Conservation (phyloP, 1,284 basidiomycete species). For the Mycena sp. region DNA sequence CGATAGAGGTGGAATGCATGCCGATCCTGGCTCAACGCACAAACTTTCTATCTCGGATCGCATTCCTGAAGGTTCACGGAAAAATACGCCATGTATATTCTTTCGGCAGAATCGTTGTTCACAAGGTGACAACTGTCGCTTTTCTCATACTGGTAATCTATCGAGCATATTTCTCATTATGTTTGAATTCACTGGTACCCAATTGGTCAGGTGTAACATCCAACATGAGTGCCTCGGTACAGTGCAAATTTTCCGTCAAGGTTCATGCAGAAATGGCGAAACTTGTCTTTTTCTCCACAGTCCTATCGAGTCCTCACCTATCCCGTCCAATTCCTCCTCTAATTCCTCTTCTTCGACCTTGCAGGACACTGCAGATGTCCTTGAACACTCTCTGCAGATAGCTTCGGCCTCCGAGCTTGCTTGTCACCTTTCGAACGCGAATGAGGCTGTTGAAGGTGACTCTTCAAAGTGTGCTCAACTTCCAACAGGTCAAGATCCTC, state of each 20-base stretch:
- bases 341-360: not conserved
- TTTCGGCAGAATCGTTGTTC: conserved; percentile 13
- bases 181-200: conserved; percentile 3
- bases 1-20: not conserved
- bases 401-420: not conserved
- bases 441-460: too few relatives aligned
- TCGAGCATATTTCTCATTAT: not conserved
- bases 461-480: too few relatives aligned
- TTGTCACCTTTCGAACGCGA: not conserved
- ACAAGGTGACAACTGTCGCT: conserved; percentile 18
- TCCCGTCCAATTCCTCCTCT: too few relatives aligned
- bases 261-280: conserved; percentile 32
- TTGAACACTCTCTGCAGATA: too few relatives aligned
- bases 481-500: too few relatives aligned
- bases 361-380: too few relatives aligned
- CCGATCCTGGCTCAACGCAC: not conserved
- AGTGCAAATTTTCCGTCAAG: conserved; percentile 27
- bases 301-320: not conserved
- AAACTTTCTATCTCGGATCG: not conserved
- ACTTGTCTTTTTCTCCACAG: conserved; percentile 31
- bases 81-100: conserved; percentile 8
- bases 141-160: conserved; percentile 19
- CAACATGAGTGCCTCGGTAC: not conserved
- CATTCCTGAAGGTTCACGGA: not conserved
- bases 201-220: not conserved